Evolutionary conservation across 495 filamentous ascomycete species (phyloP).

Genomic region (Trichoderma orchidacearum): DNA sequence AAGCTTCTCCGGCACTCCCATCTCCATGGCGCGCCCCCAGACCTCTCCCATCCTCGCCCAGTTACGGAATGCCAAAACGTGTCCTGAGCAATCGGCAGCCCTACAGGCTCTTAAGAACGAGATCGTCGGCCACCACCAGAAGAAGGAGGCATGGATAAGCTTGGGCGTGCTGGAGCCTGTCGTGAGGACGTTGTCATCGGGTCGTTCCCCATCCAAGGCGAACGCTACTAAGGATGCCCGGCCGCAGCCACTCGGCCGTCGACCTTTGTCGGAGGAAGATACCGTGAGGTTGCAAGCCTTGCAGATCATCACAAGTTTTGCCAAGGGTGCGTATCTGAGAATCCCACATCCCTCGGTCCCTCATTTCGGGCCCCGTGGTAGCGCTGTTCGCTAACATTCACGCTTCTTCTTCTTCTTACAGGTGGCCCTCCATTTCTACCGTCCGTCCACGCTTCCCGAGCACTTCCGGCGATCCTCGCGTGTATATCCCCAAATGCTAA

Average conservation of each 20-base stretch:
- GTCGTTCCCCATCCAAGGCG: slow-evolving; percentile 11
- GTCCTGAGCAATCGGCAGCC: slow-evolving; percentile 45
- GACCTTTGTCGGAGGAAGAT: slow-evolving; percentile 36
- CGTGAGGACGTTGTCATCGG: slow-evolving; percentile 42
- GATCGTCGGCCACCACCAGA: slow-evolving; percentile 73
- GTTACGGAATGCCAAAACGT: slow-evolving; percentile 45
- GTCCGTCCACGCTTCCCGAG: slow-evolving; percentile 53
- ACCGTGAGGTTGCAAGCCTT: slow-evolving; percentile 64
- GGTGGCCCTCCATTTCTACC: slow-evolving; percentile 69
- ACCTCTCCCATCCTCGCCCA: slow-evolving; percentile 41
- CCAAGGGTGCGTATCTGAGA: slow-evolving; percentile 48
- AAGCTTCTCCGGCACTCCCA: neutral
- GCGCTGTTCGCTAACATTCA: slow-evolving; percentile 4
- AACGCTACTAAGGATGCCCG: slow-evolving; percentile 13
- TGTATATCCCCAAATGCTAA: slow-evolving; percentile 51
- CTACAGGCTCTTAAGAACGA: slow-evolving; percentile 76
- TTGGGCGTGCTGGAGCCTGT: slow-evolving; percentile 57
- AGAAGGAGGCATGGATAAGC: slow-evolving; percentile 64
- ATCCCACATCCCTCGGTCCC: neutral
- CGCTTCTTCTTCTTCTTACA: slow-evolving; percentile 20
- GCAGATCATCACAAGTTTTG: slow-evolving; percentile 68
- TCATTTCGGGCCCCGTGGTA: too few relatives aligned
- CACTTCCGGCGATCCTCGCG: slow-evolving; percentile 52
- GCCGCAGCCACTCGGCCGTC: neutral
- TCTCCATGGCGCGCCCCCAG: slow-evolving; percentile 16